These are phyloP conservation scores for Talaromyces amestolkiae DNA, from an alignment of 2,329 filamentous ascomycete species.

Conservation along the genomic window DNA sequence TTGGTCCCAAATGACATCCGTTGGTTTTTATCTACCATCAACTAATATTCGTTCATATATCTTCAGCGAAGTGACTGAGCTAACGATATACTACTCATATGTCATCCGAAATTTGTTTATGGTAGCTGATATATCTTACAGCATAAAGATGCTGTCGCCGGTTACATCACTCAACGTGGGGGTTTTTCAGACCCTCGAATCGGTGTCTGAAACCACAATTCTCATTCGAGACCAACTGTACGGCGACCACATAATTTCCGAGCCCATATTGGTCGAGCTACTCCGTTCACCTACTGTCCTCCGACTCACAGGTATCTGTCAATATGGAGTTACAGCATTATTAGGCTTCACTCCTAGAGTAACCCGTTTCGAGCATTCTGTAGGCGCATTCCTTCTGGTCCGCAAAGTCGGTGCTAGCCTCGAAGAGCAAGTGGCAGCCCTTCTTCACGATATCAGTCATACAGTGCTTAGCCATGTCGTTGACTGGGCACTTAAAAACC, in stretches of 20 bases:
- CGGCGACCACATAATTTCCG: constrained; percentile 33
- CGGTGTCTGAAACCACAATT: constrained; percentile 20
- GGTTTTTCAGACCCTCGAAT: constrained; percentile 24
- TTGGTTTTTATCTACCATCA: background rate
- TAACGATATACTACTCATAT: background rate
- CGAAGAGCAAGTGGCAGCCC: constrained; percentile 40
- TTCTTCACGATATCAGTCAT: constrained; percentile 43
- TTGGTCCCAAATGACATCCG: background rate
- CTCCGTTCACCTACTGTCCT: constrained; percentile 33
- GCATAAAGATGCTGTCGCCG: background rate
- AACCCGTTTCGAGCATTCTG: constrained; percentile 42
- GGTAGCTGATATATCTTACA: background rate
- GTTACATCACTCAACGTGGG: constrained; percentile 4
- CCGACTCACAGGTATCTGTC: constrained; percentile 37
- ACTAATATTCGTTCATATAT: background rate
- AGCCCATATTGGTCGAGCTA: constrained; percentile 39
- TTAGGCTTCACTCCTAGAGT: constrained; percentile 35
- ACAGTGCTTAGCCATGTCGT: constrained; percentile 44
- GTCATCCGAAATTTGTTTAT: background rate
- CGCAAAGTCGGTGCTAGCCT: constrained; percentile 35
- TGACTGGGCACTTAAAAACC: constrained; percentile 37
- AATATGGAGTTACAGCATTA: constrained; percentile 39
- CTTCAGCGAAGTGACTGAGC: background rate
- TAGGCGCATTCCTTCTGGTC: constrained; percentile 41
- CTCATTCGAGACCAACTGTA: constrained; percentile 38